phyloP scores from a whole-genome alignment of 148 eudicot species.

The Selenicereus undatus region DNA sequence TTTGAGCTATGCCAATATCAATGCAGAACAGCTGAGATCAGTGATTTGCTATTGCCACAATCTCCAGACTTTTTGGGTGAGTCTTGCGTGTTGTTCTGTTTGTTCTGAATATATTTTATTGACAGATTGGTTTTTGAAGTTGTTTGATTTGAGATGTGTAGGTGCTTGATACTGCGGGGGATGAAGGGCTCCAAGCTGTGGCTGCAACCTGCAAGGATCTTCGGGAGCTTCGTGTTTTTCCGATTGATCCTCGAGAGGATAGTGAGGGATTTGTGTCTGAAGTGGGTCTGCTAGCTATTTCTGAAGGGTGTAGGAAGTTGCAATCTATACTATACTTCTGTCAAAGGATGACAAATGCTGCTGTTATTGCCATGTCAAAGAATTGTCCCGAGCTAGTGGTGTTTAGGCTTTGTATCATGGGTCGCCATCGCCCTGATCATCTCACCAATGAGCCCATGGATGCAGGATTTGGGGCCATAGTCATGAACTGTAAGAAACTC shows the following conservation, averaged over 20 bases:
- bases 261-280: conserved; percentile 74
- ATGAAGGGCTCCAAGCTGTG: conserved; percentile 83
- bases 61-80: conserved; percentile 71
- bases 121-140: background rate
- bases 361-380: conserved; percentile 75
- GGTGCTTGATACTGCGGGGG: conserved; percentile 76
- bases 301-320: conserved; percentile 70
- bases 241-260: conserved; percentile 64
- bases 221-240: conserved; percentile 77
- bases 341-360: conserved; percentile 86
- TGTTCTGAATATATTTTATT: background rate
- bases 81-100: conserved; percentile 8
- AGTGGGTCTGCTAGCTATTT: conserved; percentile 72
- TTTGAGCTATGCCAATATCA: conserved; percentile 73
- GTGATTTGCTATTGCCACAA: conserved; percentile 65
- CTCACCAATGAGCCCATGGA: conserved; percentile 78
- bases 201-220: conserved; percentile 74
- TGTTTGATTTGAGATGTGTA: conserved; percentile 22
- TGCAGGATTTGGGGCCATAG: conserved; percentile 90
- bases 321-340: conserved; percentile 74
- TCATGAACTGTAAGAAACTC: conserved; percentile 81
- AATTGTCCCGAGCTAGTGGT: conserved; percentile 76
- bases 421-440: conserved; percentile 65
- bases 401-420: conserved; percentile 84
- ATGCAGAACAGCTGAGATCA: conserved; percentile 53